phyloP scores from a whole-genome alignment of 192 early-diverging fungal species.

The Chytriomyces sp. region DNA sequence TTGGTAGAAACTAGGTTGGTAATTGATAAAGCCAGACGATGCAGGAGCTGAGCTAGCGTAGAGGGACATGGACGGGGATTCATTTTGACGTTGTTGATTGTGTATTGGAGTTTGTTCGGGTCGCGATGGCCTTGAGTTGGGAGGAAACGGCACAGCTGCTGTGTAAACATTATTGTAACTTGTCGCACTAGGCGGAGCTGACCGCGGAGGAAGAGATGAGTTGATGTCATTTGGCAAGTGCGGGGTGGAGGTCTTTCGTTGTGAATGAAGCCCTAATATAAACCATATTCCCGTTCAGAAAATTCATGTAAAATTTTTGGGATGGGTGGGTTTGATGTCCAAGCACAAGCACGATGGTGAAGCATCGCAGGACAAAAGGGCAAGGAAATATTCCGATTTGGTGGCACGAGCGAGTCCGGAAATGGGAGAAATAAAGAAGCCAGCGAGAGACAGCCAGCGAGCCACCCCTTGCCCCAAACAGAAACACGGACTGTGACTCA shows the following conservation, averaged over 20 bases:
- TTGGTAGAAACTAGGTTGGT: neutral
- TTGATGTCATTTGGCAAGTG: neutral
- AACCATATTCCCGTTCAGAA: no score
- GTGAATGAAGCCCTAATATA: no score
- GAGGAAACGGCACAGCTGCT: neutral
- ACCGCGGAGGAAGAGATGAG: constrained; percentile 10
- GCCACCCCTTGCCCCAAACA: neutral
- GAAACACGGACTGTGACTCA: neutral
- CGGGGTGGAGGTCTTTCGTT: no score
- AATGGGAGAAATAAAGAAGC: neutral
- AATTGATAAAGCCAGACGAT: constrained; percentile 16
- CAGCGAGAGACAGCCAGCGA: neutral
- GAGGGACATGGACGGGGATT: neutral
- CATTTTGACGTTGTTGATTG: constrained; percentile 7
- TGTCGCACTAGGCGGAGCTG: neutral
- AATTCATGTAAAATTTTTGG: no score
- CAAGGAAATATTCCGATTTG: no score
- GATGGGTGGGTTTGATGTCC: no score
- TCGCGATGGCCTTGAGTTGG: neutral
- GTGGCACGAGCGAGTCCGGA: no score
- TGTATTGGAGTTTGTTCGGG: neutral
- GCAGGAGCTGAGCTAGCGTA: constrained; percentile 29
- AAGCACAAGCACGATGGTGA: no score
- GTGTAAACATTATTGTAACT: neutral
- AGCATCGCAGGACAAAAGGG: no score